Conservation (phyloP, 2,329 filamentous ascomycete genomes). For the Fusarium torulosum region DNA sequence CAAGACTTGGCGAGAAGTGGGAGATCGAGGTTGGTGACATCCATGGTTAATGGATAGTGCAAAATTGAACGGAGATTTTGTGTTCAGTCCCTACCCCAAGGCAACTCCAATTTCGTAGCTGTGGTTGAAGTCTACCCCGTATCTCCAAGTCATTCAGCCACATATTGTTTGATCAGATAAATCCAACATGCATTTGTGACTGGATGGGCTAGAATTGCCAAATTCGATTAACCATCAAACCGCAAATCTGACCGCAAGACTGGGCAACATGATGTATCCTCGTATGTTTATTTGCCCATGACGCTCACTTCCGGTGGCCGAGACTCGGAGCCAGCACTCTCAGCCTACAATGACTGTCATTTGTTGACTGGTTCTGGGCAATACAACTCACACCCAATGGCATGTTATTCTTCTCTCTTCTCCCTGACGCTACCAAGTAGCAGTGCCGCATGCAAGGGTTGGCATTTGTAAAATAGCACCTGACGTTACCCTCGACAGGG, state of each 20-base stretch:
- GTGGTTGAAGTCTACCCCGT: not conserved
- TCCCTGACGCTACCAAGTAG: not conserved
- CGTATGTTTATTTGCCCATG: constrained; percentile 33
- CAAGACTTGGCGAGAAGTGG: constrained; percentile 12
- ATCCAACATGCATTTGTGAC: constrained; percentile 5
- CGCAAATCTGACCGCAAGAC: not conserved
- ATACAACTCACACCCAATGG: constrained; percentile 28
- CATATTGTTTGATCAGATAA: constrained; percentile 22
- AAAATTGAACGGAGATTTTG: constrained; percentile 11
- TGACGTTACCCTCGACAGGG: constrained; percentile 25
- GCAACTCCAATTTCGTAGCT: constrained; percentile 5
- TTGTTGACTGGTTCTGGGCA: constrained; percentile 23
- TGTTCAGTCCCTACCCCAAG: constrained; percentile 13
- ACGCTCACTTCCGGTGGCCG: constrained; percentile 42
- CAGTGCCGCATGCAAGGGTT: constrained; percentile 11
- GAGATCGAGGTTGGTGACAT: constrained; percentile 20
- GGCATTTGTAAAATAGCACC: constrained; percentile 20
- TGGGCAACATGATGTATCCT: constrained; percentile 6
- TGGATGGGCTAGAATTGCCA: not conserved
- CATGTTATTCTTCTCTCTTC: constrained; percentile 18
- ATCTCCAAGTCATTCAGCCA: constrained; percentile 8
- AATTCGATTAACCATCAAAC: not conserved
- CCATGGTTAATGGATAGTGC: constrained; percentile 16
- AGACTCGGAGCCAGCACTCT: constrained; percentile 30
- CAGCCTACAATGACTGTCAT: not conserved